Evolutionary conservation across 345 rosid genomes (phyloP), one percentile per base, ranked within the genome.

Genomic region (Eucalyptus coolabah): DNA sequence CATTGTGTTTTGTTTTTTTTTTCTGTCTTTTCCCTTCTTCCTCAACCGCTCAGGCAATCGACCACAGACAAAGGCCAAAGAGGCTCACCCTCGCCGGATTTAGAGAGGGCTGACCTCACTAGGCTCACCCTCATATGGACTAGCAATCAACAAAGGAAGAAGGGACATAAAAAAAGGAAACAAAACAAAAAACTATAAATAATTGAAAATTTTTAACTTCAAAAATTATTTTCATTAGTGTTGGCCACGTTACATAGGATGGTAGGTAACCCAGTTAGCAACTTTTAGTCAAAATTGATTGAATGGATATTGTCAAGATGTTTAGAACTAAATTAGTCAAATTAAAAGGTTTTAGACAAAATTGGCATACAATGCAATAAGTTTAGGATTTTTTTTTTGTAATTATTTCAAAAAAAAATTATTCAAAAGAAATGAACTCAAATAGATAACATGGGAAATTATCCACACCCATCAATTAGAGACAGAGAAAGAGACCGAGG

Each of bases 231-330:
- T 21, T 9, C 19, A 54, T 54, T 54, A 53, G 1, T 0, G 1
- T 0, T 18, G 1, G 1, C 1, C 6, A 9, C 23, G 12, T 21
- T 56, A 56, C 12, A 56, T 4, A 9, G 60, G 60, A 56, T 0
- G 0, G 2, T 23, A 8, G 1, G 5, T 21, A 56, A 2, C 60
- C 12, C 2, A 1, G 0, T 56, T 9, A 56, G 5, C 3, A 0
- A 23, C 4, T 56, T 23, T 56, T 4, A 23, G 28, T 21, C 6
- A 9, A 56, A 56, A 21, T 4, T 56, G 12, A 24, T 0, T 2
- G 12, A 24, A 56, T 56, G 5, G 63, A 56, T 56, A 56, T 56
- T 56, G 6, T 23, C 8, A 23, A 56, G 5, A 56, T 0, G 11
- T 56, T 56, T 56, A 56, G 0, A 23, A 23, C 4, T 56, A 23